Evolutionary conservation across 495 filamentous ascomycete species (phyloP).

Genomic region (Pyronema domesticum): DNA sequence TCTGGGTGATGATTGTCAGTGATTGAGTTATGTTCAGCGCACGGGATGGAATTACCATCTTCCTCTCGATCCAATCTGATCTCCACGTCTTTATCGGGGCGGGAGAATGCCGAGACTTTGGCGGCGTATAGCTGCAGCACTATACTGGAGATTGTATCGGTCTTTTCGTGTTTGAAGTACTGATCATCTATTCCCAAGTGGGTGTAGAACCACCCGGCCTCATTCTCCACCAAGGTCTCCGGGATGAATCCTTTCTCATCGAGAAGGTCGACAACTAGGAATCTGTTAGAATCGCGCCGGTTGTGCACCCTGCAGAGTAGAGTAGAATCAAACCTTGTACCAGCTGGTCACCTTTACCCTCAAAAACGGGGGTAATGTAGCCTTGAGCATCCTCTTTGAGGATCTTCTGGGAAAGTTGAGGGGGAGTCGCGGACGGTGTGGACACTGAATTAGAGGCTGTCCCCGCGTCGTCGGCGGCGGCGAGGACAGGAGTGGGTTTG

Average conservation of each 20-base stretch:
- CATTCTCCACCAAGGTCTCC: slow-evolving; percentile 56
- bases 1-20: slow-evolving; percentile 37
- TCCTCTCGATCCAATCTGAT: slow-evolving; percentile 85
- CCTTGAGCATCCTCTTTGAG: slow-evolving; percentile 82
- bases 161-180: slow-evolving; percentile 88
- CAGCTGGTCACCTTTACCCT: slow-evolving; percentile 90
- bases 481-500: too few relatives aligned
- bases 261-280: slow-evolving; percentile 49
- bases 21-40: not conserved
- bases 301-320: not conserved
- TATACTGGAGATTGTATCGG: slow-evolving; percentile 75
- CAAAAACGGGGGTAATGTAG: slow-evolving; percentile 87
- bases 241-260: slow-evolving; percentile 78
- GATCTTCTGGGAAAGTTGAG: slow-evolving; percentile 28
- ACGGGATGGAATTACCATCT: slow-evolving; percentile 12
- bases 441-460: not conserved
- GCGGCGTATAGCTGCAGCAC: slow-evolving; percentile 93
- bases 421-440: not conserved
- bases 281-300: too few relatives aligned
- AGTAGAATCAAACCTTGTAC: slow-evolving; percentile 47
- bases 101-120: slow-evolving; percentile 85
- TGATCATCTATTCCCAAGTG: slow-evolving; percentile 84
- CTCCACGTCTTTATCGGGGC: slow-evolving; percentile 83
- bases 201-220: slow-evolving; percentile 93
- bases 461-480: too few relatives aligned